Conservation (phyloP, 192 early-diverging fungal genomes). For the Entomortierella beljakovae region DNA sequence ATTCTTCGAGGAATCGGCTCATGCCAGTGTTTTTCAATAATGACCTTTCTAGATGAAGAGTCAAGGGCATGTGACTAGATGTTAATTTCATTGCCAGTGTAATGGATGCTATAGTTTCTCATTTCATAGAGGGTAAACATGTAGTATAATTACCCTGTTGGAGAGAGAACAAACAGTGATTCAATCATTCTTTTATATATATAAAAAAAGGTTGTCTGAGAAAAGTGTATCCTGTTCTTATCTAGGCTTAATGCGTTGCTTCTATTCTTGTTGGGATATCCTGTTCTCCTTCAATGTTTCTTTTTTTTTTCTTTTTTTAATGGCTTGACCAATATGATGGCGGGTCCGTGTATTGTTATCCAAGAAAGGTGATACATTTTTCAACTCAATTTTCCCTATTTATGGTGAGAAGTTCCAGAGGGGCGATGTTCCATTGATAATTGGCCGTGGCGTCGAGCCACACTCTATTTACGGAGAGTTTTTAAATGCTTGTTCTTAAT, state of each 20-base stretch:
- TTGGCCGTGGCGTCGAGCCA: no score
- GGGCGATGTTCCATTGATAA: not conserved
- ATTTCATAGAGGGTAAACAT: not conserved
- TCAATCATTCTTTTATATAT: constrained; percentile 54
- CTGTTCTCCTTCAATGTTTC: not conserved
- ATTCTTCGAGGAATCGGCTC: constrained; percentile 70
- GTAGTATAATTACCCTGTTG: constrained; percentile 35
- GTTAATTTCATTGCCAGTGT: not conserved
- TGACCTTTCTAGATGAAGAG: constrained; percentile 69
- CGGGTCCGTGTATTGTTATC: no score
- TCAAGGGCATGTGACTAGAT: not conserved
- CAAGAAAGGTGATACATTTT: no score
- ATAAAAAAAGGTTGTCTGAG: not conserved
- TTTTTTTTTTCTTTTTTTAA: constrained; percentile 5
- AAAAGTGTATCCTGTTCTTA: not conserved
- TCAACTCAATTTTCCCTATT: not conserved
- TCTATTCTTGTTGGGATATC: not conserved
- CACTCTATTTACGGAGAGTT: no score
- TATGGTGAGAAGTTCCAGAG: not conserved
- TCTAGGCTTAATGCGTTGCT: not conserved
- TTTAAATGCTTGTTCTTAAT: no score
- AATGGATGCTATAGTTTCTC: not conserved
- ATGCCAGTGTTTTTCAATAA: constrained; percentile 93
- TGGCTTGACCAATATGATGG: not conserved
- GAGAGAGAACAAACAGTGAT: constrained; percentile 49